Percentiles rank a stretch among this genome's conserved stretches.
Conservation (phyloP, 495 filamentous ascomycete genomes). For the Cetradonia linearis region DNA sequence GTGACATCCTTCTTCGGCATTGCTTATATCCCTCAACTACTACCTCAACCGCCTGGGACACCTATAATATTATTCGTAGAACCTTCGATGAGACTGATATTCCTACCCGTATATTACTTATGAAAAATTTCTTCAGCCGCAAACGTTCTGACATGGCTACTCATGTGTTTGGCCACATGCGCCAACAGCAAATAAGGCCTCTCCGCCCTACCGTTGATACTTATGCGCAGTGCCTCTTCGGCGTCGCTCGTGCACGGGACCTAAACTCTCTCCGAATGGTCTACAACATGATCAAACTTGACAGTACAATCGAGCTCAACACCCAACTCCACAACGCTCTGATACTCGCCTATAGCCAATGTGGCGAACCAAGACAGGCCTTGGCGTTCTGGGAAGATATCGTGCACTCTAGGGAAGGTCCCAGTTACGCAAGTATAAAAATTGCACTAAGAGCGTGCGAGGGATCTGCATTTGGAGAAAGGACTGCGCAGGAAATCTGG, state of each 20-base stretch:
- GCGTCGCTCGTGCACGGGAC: conserved; percentile 54
- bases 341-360: conserved; percentile 72
- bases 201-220: conserved; percentile 57
- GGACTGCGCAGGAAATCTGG: conserved; percentile 64
- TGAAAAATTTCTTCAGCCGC: conserved; percentile 74
- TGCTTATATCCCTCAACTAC: conserved; percentile 50
- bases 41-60: conserved; percentile 62
- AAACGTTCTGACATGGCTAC: conserved; percentile 69
- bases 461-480: conserved; percentile 47
- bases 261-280: conserved; percentile 56
- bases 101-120: conserved; percentile 54
- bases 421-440: conserved; percentile 63
- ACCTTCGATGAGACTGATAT: conserved; percentile 67
- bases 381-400: conserved; percentile 77
- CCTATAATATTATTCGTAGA: conserved; percentile 63
- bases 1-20: conserved; percentile 53
- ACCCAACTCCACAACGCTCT: conserved; percentile 69
- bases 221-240: conserved; percentile 68
- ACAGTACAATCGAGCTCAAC: conserved; percentile 62
- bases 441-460: conserved; percentile 73
- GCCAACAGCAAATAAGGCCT: conserved; percentile 44
- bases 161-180: conserved; percentile 84
- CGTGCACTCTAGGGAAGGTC: conserved; percentile 65
- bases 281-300: conserved; percentile 89
- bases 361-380: conserved; percentile 50